Evolutionary conservation across 2,329 filamentous ascomycete species (phyloP), one percentile per base, ranked within the genome.

Genomic region (Penicillium digitatum): DNA sequence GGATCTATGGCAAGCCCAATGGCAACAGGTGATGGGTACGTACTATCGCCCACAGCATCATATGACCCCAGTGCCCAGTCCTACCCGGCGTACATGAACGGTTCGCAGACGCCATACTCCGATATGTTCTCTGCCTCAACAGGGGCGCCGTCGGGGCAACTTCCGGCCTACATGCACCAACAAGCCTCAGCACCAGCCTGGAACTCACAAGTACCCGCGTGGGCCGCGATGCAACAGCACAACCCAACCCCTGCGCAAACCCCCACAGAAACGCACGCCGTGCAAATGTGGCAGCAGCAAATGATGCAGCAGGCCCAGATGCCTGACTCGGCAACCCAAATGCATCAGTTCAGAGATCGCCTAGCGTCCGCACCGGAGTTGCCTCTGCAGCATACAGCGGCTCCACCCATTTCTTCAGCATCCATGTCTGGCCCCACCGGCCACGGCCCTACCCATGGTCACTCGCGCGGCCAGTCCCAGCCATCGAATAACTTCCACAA

Each of bases 351-450:
- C 61, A 58, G 70, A 52, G 67, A 72, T 40, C 69, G 70, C 5
- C 55, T 73, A 32, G 68, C 64, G 5, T 72, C 70, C 16, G 69
- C 69, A 6, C 70, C 70, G 0, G 69, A 72, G 32, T 57, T 72
- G 22, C 64, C 67, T 12, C 40, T 70, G 32, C 66, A 62, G 29
- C 60, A 62, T 39, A 18, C 47, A 11, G 42, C 49, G 5, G 49
- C 55, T 54, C 48, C 56, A 46, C 31, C 42, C 7, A 32, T 53
- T 8, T 54, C 57, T 53, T 61, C 61, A 26, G 55, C 53, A 24
- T 63, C 59, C 40, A 56, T 61, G 18, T 67, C 48, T 18, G 62
- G 55, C 46, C 64, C 60, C 48, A 54, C 45, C 20, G 38, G 42
- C 55, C 35, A 55, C 38, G 59, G 61, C 37, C 48, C 54, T 43